Percentiles rank a stretch among this genome's conserved stretches.
Conservation (phyloP, 129 eudicot species). For the Artemisia tridentata region DNA sequence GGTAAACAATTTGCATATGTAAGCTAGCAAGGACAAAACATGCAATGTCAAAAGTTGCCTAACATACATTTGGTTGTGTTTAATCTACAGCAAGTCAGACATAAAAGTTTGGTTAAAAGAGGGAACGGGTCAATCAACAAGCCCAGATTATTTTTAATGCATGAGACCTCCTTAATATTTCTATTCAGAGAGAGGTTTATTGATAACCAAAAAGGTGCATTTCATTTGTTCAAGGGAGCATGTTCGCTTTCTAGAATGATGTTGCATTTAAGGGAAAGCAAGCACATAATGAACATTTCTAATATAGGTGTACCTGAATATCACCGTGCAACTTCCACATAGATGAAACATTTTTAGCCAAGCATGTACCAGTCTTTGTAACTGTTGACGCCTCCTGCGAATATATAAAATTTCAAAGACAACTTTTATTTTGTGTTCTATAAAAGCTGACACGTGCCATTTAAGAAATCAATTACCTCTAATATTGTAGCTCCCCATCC, state of each 20-base stretch:
- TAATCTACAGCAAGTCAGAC: no score
- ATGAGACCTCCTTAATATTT: no score
- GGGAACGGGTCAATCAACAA: no score
- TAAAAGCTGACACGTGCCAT: not conserved
- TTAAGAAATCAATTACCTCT: slow-evolving; percentile 54
- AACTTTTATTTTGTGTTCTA: slow-evolving; percentile 7
- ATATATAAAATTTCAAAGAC: slow-evolving; percentile 9
- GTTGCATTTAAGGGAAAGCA: not conserved
- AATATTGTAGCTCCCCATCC: slow-evolving; percentile 93
- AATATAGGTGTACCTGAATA: slow-evolving; percentile 66
- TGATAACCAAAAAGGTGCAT: not conserved
- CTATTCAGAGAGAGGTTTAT: not conserved
- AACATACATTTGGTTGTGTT: no score
- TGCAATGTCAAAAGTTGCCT: not conserved
- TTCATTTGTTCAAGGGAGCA: no score
- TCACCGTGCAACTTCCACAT: slow-evolving; percentile 97
- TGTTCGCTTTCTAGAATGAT: not conserved
- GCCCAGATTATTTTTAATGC: no score
- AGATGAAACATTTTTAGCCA: slow-evolving; percentile 69
- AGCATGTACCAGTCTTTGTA: slow-evolving; percentile 40
- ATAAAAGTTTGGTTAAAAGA: no score
- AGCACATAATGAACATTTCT: slow-evolving; percentile 2
- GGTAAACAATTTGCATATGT: slow-evolving; percentile 85
- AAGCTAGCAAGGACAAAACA: slow-evolving; percentile 53
- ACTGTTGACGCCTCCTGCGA: slow-evolving; percentile 79